Evolutionary conservation across 371 early-diverging fungal genomes (phyloP), one percentile per base, ranked within the genome.

Genomic region (Chytridium lagenaria): DNA sequence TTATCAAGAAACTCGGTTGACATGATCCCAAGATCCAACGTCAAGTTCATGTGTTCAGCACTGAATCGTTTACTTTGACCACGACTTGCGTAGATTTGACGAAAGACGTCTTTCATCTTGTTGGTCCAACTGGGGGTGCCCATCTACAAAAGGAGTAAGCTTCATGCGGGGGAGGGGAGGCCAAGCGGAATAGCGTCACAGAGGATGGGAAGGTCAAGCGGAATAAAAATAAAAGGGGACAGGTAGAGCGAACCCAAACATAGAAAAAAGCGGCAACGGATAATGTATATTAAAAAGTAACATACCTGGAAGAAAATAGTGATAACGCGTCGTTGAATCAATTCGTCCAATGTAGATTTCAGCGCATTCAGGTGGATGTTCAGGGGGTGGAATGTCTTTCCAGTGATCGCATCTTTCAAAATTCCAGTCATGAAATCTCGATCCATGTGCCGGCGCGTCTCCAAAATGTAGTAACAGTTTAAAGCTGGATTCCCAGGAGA

Each of bases 1-100:
- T 66, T 66, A 26, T 66, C 66, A 12, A 66, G 30, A 28, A 66
- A 66, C n/a, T 66, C 66, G 44, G 66, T 66, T 2, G 44, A 40
- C 61, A 61, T 61, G 15, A 34, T 10, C 7, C 10, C 2, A 30
- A 30, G 3, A 30, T 66, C 66, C 44, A 40, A 38, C 2, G 38
- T 38, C 2, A 66, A 44, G 15, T 19, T 28, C 23, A 66, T 38
- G 2, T 66, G 66, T 19, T 16, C 66, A 7, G 66, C 38, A 2
- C 10, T 40, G 28, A 66, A 66, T 28, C 15, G 3, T 19, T 28
- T 38, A 7, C 30, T 3, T 5, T 66, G 38, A 34, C 66, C 66
- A 23, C 49, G 66, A 22, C 49, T 44, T 2, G 66, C 15, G 66
- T 66, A 66, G 28, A 66, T 66, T 19, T 66, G 5, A 10, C 40